Evolutionary conservation across 2,329 filamentous ascomycete genomes (phyloP), one percentile per base, ranked within the genome.

Genomic region (Nemania sp.): DNA sequence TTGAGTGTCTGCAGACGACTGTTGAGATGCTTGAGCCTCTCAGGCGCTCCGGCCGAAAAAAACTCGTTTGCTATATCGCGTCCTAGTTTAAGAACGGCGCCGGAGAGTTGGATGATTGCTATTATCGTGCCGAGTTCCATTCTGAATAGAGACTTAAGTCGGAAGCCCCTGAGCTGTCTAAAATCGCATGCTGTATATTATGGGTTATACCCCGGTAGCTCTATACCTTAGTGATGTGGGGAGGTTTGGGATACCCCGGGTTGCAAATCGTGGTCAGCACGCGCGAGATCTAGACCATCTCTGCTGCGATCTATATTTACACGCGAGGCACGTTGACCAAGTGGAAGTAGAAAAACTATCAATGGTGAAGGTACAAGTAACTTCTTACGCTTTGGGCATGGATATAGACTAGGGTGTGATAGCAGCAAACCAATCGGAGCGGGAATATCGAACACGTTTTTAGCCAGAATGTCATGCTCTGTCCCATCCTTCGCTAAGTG

Each of bases 51-150:
- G n/a, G 65, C 65, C 25, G 65, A 57, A 34, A 63, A 63, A 42
- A 70, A 68, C 56, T 68, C 64, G 12, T 34, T 25, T 18, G 60
- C 57, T 18, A 70, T 62, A 15, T 66, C 63, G n/a, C 61, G 60
- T 34, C 62, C 65, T 17, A 70, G 34, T 43, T 65, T 65, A 17
- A 68, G n/a, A 57, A 65, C 63, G 25, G 66, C 65, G 25, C 55
- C 50, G 37, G 66, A 67, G 25, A 70, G 59, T 57, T 68, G 60
- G 20, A 70, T 47, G 34, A 69, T 60, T 32, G 62, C 52, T 59
- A 70, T 18, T 60, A 65, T 61, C 13, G 63, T 65, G 47, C 66
- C 65, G 13, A 63, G 53, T 15, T 69, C 67, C 68, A 68, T 69
- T 45, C 48, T 68, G 56, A 59, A 60, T 63, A 46, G 18, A 43